phyloP scores from a whole-genome alignment of 2,329 filamentous ascomycete species.

The Cercospora zeae-maydis region DNA sequence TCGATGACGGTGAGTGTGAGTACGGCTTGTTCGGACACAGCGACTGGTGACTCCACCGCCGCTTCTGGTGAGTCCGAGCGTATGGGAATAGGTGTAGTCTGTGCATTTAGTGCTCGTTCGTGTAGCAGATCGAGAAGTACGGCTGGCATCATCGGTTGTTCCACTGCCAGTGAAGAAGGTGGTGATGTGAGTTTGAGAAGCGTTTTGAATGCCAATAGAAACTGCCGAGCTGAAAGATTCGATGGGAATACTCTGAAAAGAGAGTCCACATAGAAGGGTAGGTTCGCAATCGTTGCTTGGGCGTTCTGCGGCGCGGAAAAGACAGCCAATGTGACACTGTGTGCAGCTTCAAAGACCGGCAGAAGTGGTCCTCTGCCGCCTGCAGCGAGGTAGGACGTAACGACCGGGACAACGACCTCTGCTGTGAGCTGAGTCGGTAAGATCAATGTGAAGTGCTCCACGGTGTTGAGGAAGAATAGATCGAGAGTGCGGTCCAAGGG shows the following conservation, averaged over 20 bases:
- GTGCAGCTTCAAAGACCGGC: constrained; percentile 82
- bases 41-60: constrained; percentile 24
- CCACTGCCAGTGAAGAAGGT: constrained; percentile 68
- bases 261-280: constrained; percentile 79
- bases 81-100: constrained; percentile 41
- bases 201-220: constrained; percentile 82
- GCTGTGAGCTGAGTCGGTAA: constrained; percentile 67
- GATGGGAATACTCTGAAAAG: constrained; percentile 74
- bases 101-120: constrained; percentile 58
- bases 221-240: constrained; percentile 77
- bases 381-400: constrained; percentile 68
- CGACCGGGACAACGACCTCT: constrained; percentile 67
- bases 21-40: constrained; percentile 73
- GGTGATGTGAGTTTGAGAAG: constrained; percentile 77
- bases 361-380: constrained; percentile 56
- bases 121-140: constrained; percentile 74
- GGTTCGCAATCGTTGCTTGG: constrained; percentile 63
- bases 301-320: constrained; percentile 77
- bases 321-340: constrained; percentile 75
- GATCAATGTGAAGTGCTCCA: constrained; percentile 74
- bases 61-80: constrained; percentile 39
- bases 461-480: constrained; percentile 81
- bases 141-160: constrained; percentile 74
- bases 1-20: constrained; percentile 75
- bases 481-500: constrained; percentile 71